A percentile compares a stretch with the other conserved stretches of the same genome.
These are phyloP conservation scores for Seiridium unicorne DNA, from an alignment of 2,329 filamentous ascomycete species.

Conservation along the genomic window DNA sequence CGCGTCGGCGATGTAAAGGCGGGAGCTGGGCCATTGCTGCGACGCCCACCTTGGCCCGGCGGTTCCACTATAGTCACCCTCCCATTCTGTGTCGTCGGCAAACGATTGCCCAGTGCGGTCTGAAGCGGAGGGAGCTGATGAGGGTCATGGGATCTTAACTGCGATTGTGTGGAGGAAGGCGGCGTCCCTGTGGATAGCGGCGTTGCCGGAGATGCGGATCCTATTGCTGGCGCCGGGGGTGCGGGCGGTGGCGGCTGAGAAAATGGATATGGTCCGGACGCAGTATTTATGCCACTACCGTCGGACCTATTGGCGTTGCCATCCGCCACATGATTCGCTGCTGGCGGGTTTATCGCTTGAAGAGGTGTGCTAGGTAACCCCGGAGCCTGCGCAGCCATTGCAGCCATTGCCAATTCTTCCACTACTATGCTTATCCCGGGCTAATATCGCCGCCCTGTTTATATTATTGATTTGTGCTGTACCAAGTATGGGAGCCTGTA, in stretches of 20 bases:
- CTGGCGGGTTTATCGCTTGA: not conserved
- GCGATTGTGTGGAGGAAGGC: not conserved
- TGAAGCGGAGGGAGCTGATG: not conserved
- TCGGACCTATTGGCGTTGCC: not conserved
- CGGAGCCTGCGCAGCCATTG: not conserved
- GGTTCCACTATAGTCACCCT: constrained; percentile 20
- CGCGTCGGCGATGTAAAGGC: constrained; percentile 34
- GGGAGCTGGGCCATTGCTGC: constrained; percentile 3
- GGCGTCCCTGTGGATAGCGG: not conserved
- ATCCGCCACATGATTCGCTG: not conserved
- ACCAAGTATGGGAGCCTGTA: no score
- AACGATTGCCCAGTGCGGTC: not conserved
- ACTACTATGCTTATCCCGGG: no score
- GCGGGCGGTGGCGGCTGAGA: not conserved
- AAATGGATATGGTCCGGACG: not conserved
- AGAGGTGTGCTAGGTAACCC: not conserved
- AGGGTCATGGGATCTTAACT: not conserved
- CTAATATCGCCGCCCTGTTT: no score
- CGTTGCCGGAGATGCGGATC: not conserved
- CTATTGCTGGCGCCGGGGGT: not conserved
- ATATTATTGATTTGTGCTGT: no score
- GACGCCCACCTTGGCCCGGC: constrained; percentile 8
- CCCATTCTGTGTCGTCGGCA: constrained; percentile 1
- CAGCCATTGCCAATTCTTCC: not conserved
- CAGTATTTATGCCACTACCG: not conserved